These are phyloP conservation scores for Wickerhamomyces pijperi DNA, from an alignment of 805 yeast genomes.

Conservation along the genomic window DNA sequence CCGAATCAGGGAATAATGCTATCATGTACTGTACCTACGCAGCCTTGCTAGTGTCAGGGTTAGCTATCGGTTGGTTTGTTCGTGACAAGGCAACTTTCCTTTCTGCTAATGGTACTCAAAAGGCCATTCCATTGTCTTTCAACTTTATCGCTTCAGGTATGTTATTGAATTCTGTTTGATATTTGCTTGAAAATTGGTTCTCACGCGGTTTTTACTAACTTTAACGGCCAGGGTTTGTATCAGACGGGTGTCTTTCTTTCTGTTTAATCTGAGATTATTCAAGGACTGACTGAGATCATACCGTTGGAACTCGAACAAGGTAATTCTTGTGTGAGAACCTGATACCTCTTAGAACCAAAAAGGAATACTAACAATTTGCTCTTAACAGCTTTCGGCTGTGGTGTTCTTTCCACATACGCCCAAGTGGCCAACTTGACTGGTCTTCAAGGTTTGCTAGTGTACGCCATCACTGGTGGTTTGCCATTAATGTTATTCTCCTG, in stretches of 20 bases:
- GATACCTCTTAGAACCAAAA: too few relatives aligned
- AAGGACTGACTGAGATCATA: constrained; percentile 48
- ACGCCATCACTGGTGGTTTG: constrained; percentile 66
- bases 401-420: constrained; percentile 75
- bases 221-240: constrained; percentile 4
- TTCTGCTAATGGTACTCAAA: constrained; percentile 71
- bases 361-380: neutral
- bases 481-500: constrained; percentile 80
- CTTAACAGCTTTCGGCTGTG: constrained; percentile 79
- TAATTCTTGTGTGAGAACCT: constrained; percentile 72
- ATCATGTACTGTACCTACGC: constrained; percentile 53
- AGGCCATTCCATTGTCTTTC: constrained; percentile 70
- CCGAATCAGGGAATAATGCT: constrained; percentile 49
- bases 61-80: constrained; percentile 48
- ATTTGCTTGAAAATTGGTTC: too few relatives aligned
- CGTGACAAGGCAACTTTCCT: constrained; percentile 47
- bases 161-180: too few relatives aligned
- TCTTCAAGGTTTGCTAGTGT: constrained; percentile 76
- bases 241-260: constrained; percentile 10
- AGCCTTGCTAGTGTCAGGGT: constrained; percentile 40
- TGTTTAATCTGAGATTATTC: neutral
- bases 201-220: neutral
- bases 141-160: constrained; percentile 86
- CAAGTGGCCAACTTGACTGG: constrained; percentile 82
- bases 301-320: constrained; percentile 77